Conservation (phyloP, 2,329 filamentous ascomycete genomes). For the Shiraia bambusicola region DNA sequence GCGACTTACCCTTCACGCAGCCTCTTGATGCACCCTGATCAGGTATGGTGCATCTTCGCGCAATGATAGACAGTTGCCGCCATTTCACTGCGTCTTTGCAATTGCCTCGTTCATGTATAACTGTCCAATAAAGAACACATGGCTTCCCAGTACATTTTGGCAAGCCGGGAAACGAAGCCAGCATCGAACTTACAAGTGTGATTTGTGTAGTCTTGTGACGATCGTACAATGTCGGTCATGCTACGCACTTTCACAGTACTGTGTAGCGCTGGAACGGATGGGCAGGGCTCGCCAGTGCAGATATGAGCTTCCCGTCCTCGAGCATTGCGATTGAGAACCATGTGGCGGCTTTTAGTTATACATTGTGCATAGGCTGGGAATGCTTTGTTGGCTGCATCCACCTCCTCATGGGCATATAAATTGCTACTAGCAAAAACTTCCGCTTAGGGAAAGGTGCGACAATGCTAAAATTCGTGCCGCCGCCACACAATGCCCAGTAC, state of each 20-base stretch:
- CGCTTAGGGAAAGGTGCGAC: conserved; percentile 25
- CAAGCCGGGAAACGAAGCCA: conserved; percentile 20
- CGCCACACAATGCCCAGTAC: conserved; percentile 39
- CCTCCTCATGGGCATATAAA: conserved; percentile 5
- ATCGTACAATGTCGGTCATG: conserved; percentile 19
- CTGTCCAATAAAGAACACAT: conserved; percentile 11
- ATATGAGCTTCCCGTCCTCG: conserved; percentile 3
- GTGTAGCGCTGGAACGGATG: conserved; percentile 10
- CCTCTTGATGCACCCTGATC: conserved; percentile 45
- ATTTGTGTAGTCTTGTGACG: conserved; percentile 26
- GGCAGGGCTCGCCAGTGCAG: conserved; percentile 3
- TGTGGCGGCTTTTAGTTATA: conserved; percentile 6
- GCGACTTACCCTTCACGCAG: conserved; percentile 45
- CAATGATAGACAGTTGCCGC: conserved; percentile 25
- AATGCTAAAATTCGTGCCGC: conserved; percentile 34
- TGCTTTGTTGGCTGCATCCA: conserved; percentile 3
- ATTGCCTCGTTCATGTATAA: conserved; percentile 12
- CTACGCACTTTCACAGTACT: conserved; percentile 8
- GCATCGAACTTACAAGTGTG: conserved; percentile 23
- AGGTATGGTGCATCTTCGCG: conserved; percentile 17
- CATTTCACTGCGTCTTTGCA: conserved; percentile 17
- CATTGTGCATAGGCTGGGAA: conserved; percentile 16
- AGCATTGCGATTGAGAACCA: conserved; percentile 4
- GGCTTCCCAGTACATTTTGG: conserved; percentile 17
- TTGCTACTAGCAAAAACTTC: conserved; percentile 9